Evolutionary conservation across 768 basidiomycete species (phyloP).

Genomic region (Tulasnella calospora): DNA sequence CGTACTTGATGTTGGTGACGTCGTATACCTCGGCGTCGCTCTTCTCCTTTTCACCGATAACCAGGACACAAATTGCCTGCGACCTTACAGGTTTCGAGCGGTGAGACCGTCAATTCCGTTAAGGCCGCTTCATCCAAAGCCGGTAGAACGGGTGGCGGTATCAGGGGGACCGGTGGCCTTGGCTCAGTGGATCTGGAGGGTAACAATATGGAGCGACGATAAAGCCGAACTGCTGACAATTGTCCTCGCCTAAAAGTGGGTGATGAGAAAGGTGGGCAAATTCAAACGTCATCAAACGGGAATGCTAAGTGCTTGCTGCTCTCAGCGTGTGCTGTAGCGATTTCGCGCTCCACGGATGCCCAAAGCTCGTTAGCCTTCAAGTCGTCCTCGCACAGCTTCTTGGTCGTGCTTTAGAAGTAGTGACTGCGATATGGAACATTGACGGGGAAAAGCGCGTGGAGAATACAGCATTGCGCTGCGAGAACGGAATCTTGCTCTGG

Average conservation of each 20-base stretch:
- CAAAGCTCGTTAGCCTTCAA: constrained; percentile 28
- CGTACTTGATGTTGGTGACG: constrained; percentile 57
- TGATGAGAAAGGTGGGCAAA: constrained; percentile 73
- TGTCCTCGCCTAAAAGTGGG: constrained; percentile 63
- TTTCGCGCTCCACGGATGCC: constrained; percentile 55
- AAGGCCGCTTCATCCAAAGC: constrained; percentile 92
- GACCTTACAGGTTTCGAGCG: constrained; percentile 84
- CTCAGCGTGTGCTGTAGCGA: constrained; percentile 90
- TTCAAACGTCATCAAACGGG: constrained; percentile 67
- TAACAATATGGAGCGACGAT: constrained; percentile 93
- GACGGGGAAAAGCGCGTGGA: constrained; percentile 90
- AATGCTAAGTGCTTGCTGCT: constrained; percentile 76
- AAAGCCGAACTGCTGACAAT: constrained; percentile 62
- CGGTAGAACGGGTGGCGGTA: constrained; percentile 86
- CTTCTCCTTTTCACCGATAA: constrained; percentile 85
- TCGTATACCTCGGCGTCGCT: constrained; percentile 84
- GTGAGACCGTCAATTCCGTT: constrained; percentile 92
- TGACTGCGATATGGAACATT: constrained; percentile 93
- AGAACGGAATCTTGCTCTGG: constrained; percentile 90
- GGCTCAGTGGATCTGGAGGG: constrained; percentile 85
- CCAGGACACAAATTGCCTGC: constrained; percentile 85
- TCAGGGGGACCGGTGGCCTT: constrained; percentile 86
- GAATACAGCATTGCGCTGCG: constrained; percentile 92
- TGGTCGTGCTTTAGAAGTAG: constrained; percentile 69
- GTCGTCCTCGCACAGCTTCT: constrained; percentile 54